A percentile compares a stretch with the other conserved stretches of the same genome.
Evolutionary conservation across 805 yeast species (phyloP).

Genomic region (Cyberlindnera xishuangbannaensis): DNA sequence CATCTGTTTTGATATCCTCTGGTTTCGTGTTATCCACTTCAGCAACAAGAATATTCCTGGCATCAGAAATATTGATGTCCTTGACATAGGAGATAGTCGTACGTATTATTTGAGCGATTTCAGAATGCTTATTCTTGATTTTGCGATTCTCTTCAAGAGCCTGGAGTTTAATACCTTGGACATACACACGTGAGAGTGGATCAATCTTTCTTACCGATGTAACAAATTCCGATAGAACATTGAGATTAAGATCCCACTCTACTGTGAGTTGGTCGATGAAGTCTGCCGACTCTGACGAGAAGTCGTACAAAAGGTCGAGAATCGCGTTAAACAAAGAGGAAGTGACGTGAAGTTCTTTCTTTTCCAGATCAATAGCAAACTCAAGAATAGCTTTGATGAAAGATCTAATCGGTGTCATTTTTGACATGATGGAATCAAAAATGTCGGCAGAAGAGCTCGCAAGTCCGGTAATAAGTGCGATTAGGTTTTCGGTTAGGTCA

Average conservation of each 20-base stretch:
- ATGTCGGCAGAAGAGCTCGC: slow-evolving; percentile 61
- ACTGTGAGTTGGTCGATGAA: slow-evolving; percentile 32
- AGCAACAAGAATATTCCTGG: slow-evolving; percentile 23
- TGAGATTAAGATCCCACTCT: slow-evolving; percentile 18
- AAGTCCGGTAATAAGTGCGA: slow-evolving; percentile 63
- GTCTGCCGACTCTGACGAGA: slow-evolving; percentile 51
- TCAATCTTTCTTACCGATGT: slow-evolving; percentile 23
- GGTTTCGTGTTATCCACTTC: slow-evolving; percentile 31
- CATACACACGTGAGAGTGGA: slow-evolving; percentile 29
- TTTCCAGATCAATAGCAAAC: slow-evolving; percentile 25
- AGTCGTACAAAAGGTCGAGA: slow-evolving; percentile 53
- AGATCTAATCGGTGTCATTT: slow-evolving; percentile 22
- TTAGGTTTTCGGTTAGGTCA: slow-evolving; percentile 67
- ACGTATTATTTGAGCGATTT: slow-evolving; percentile 22
- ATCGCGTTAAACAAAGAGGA: slow-evolving; percentile 43
- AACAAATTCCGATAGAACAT: slow-evolving; percentile 11
- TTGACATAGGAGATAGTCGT: slow-evolving; percentile 24
- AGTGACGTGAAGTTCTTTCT: slow-evolving; percentile 29
- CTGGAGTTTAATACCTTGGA: slow-evolving; percentile 35
- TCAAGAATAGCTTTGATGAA: slow-evolving; percentile 25
- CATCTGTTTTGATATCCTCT: slow-evolving; percentile 27
- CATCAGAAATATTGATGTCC: slow-evolving; percentile 28
- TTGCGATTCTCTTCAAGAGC: slow-evolving; percentile 29
- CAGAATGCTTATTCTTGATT: slow-evolving; percentile 10
- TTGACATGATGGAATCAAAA: slow-evolving; percentile 33